Conservation (phyloP, 2,329 filamentous ascomycete genomes). For the Hymenoscyphus repandus region DNA sequence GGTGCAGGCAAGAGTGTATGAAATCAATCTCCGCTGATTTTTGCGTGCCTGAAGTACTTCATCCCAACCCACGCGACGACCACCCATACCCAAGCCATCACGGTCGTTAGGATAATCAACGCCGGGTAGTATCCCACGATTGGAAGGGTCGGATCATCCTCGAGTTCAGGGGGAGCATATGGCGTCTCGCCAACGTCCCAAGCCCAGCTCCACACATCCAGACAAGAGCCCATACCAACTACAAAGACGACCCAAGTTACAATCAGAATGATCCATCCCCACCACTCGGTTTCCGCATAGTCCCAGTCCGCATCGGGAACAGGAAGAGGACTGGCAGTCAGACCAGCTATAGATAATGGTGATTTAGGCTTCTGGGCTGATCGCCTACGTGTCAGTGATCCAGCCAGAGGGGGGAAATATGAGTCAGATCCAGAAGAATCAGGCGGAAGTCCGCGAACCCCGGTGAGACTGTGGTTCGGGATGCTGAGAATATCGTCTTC, state of each 20-base stretch:
- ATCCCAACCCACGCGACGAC: slow-evolving; percentile 96
- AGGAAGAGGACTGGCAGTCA: slow-evolving; percentile 43
- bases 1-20: no score
- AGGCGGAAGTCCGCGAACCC: slow-evolving; percentile 34
- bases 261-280: slow-evolving; percentile 90
- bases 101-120: slow-evolving; percentile 82
- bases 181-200: slow-evolving; percentile 98
- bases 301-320: slow-evolving; percentile 63
- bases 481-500: slow-evolving; percentile 75
- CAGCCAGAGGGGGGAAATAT: slow-evolving; percentile 47
- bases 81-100: slow-evolving; percentile 99
- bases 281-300: slow-evolving; percentile 93
- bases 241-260: slow-evolving; percentile 97
- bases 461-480: slow-evolving; percentile 40
- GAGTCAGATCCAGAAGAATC: slow-evolving; percentile 57
- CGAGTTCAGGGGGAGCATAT: slow-evolving; percentile 89
- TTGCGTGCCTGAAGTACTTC: slow-evolving; percentile 98
- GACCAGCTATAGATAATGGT: slow-evolving; percentile 51
- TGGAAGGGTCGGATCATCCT: slow-evolving; percentile 89
- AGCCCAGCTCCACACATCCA: slow-evolving; percentile 96
- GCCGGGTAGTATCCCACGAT: slow-evolving; percentile 97
- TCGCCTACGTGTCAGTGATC: slow-evolving; percentile 31
- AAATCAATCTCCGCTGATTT: slow-evolving; percentile 52
- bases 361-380: slow-evolving; percentile 43
- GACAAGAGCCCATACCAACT: slow-evolving; percentile 90